Evolutionary conservation across 2,329 filamentous ascomycete species (phyloP), one percentile per base, ranked within the genome.

Genomic region (Hypoxylon sp.): DNA sequence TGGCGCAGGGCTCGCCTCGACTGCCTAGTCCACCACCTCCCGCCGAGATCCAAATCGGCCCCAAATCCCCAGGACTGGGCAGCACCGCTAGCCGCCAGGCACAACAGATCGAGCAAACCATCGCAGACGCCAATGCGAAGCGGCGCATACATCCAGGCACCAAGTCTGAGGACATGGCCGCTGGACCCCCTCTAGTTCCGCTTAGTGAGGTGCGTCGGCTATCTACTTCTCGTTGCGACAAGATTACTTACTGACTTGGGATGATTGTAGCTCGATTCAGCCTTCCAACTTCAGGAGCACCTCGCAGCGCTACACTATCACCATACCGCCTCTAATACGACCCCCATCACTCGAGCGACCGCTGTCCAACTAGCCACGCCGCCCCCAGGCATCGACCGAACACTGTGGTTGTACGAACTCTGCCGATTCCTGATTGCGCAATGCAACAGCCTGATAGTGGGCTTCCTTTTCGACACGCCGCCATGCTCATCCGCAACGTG

Each of bases 281-380:
- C 96, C 49, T 99, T 98, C 79, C 96, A 98, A 80, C 89, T 98
- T 17, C 97, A 98, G 81, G 96, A 99, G 82, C 95, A 99, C 78
- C 91, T 99, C 61, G 95, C 97, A 80, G 93, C 96, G 37, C 88
- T 98, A 14, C 93, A 98, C 83, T 90, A 95, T 80, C 86, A 92
- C 79, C 91, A 92, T 79, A 97, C 93, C 1, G 85, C 84, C 58
- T 85, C 87, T 70, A 88, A 88, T 72, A 91, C 90, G 35, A 83
- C 88, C 48, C 90, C 95, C 6, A 91, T 98, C 72, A 92, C 88
- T 63, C 91, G 92, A 76, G 86, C 90, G 33, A 91, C 92, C 46
- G 95, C 96, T 10, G 83, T 88, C 61, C 86, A 90, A 74, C 89
- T 99, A 42, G 91, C 94, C 40, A 90, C 90, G 49, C 92, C 95